A percentile compares a stretch with the other conserved stretches of the same genome.
These are phyloP conservation scores for Backusella tuberculispora DNA, from an alignment of 192 early-diverging fungal species.

Conservation along the genomic window DNA sequence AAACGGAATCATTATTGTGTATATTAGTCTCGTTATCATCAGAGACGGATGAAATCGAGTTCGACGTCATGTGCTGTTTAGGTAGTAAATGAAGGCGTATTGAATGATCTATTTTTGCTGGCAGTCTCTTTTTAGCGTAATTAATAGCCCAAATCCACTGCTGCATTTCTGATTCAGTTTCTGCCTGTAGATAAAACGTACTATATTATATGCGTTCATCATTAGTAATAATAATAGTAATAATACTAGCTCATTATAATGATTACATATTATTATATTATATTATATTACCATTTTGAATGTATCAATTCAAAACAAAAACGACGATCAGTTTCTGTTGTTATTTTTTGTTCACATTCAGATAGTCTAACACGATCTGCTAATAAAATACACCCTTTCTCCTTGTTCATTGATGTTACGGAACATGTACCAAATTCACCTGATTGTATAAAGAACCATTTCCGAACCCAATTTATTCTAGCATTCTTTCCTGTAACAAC, in stretches of 20 bases:
- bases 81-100: background rate
- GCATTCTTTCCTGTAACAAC: conserved; percentile 47
- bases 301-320: conserved; percentile 75
- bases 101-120: background rate
- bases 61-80: background rate
- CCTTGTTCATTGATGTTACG: conserved; percentile 44
- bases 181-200: conserved; percentile 63
- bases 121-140: background rate
- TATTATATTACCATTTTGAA: conserved; percentile 54
- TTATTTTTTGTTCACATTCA: conserved; percentile 57
- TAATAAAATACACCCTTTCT: conserved; percentile 32
- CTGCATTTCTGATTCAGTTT: conserved; percentile 70
- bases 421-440: conserved; percentile 55
- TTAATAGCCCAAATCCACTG: conserved; percentile 57
- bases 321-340: conserved; percentile 61
- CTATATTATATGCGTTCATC: conserved; percentile 23
- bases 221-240: background rate
- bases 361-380: conserved; percentile 59
- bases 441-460: conserved; percentile 66
- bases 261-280: background rate
- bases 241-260: background rate
- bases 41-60: background rate
- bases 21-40: background rate
- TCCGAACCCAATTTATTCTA: conserved; percentile 53
- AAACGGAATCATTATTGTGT: background rate